phyloP scores from a whole-genome alignment of 2,329 filamentous ascomycete species.

The Septoria linicola region DNA sequence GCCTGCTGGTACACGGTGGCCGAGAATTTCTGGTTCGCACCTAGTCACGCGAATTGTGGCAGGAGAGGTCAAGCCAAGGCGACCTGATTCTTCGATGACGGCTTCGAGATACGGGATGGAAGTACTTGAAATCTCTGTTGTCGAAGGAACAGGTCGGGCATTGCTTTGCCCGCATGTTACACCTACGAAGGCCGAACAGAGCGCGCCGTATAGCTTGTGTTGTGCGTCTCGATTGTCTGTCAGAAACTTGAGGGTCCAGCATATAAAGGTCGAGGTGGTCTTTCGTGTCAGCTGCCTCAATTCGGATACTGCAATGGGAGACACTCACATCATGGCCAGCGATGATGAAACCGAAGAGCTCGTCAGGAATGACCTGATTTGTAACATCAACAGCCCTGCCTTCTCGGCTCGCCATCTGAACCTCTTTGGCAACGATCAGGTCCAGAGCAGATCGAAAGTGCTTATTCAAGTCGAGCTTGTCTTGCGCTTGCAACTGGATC shows the following conservation, averaged over 20 bases:
- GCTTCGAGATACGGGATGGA: slow-evolving; percentile 8
- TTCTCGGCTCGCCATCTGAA: slow-evolving; percentile 39
- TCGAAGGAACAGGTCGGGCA: slow-evolving; percentile 1
- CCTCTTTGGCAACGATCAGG: slow-evolving; percentile 39
- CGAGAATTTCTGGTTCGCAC: slow-evolving; percentile 5
- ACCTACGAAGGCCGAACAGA: slow-evolving; percentile 34
- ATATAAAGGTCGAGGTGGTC: slow-evolving; percentile 45
- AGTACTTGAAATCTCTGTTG: slow-evolving; percentile 3
- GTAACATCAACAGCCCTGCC: slow-evolving; percentile 30
- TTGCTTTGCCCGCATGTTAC: slow-evolving; percentile 10
- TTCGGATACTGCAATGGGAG: too few species aligned
- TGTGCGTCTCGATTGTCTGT: slow-evolving; percentile 40
- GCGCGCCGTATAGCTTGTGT: slow-evolving; percentile 35
- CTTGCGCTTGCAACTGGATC: slow-evolving; percentile 29
- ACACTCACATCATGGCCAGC: slow-evolving; percentile 40
- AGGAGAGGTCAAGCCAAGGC: slow-evolving; percentile 32
- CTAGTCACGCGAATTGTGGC: slow-evolving; percentile 17
- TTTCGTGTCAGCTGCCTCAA: slow-evolving; percentile 29
- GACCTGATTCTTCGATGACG: slow-evolving; percentile 3
- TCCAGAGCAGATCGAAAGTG: slow-evolving; percentile 34
- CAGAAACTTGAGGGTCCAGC: slow-evolving; percentile 45
- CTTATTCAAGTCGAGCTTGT: slow-evolving; percentile 31
- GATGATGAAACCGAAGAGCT: slow-evolving; percentile 40
- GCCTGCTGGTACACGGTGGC: slow-evolving; percentile 8
- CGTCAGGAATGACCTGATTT: slow-evolving; percentile 28